Conservation (phyloP, 768 basidiomycete genomes). For the Sistotremastrum niveocremeum region DNA sequence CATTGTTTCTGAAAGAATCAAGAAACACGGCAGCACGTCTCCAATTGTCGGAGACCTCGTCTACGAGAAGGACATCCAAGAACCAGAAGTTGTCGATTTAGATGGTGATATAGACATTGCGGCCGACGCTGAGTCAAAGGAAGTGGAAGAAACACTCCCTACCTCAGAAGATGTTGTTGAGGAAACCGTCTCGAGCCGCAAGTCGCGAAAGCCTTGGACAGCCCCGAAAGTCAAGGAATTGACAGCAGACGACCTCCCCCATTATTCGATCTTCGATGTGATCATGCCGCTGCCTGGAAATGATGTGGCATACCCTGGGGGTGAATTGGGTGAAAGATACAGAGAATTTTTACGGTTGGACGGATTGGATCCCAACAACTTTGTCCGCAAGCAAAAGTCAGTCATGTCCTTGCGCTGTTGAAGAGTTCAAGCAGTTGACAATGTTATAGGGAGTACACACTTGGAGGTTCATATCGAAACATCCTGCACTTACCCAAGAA, state of each 20-base stretch:
- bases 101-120: conserved; percentile 13
- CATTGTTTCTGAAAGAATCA: conserved; percentile 87
- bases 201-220: conserved; percentile 40
- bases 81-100: conserved; percentile 16
- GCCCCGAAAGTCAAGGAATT: conserved; percentile 65
- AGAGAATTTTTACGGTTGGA: conserved; percentile 69
- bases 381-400: conserved; percentile 81
- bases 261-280: conserved; percentile 86
- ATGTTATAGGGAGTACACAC: conserved; percentile 65
- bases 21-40: conserved; percentile 53
- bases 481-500: conserved; percentile 78
- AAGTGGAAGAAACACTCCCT: conserved; percentile 3
- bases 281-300: conserved; percentile 96
- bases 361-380: conserved; percentile 83
- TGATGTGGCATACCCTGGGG: conserved; percentile 87
- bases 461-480: conserved; percentile 87
- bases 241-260: conserved; percentile 60
- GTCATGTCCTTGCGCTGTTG: conserved; percentile 10
- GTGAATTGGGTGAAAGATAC: conserved; percentile 76
- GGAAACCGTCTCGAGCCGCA: conserved; percentile 7
- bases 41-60: conserved; percentile 88
- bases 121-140: conserved; percentile 8
- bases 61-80: conserved; percentile 33
- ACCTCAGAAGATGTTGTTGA: conserved; percentile 7
- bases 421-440: conserved; percentile 4